Base-by-base conservation (phyloP, 176 grass and related monocot species). In the Phragmites australis region DNA sequence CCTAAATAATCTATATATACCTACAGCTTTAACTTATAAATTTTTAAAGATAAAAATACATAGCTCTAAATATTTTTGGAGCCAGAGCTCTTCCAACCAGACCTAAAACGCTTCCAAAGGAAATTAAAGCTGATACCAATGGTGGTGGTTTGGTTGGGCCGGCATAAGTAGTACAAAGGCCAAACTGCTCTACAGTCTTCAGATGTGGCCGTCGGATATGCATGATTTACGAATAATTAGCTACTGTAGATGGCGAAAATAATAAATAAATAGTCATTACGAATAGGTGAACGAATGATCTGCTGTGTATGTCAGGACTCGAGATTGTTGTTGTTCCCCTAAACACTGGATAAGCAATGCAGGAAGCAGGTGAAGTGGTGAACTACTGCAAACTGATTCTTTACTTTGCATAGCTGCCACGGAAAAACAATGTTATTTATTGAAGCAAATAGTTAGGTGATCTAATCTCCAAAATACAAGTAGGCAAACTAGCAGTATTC, bases 131-230 rank as follows among this genome's bases (percentile, higher is more conserved):
- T n/a, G 50, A 56, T 49, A 29, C 6, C 51, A 42, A 43, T 45
- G 25, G 65, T 49, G 3, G 40, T 76, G 74, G 41, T 59, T 76
- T 76, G 22, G 40, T 76, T 76, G 40, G 39, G 22, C 52, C 39
- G 26, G 37, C 54, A 11, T 18, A 12, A 22, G 72, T 23, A 61
- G 13, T 5, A 30, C 15, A 12, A 10, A 59, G 25, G 58, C 58
- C 27, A 61, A 50, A 59, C 59, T 9, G n/a, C 32, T 65, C 62
- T 8, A 9, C 62, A 41, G 62, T 18, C 62, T 39, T 65, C 32
- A 64, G 15, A 32, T 37, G 16, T 37, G 58, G 32, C 2, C 1
- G 23, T n/a, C n/a, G 10, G 9, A 43, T 23, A 6, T 14, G 21
- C 11, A n/a, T 70, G 43, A 22, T 9, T 47, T 70, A 47, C 37